These are phyloP conservation scores for Saturnispora kantuleensis DNA, from an alignment of 805 yeast genomes.

Conservation along the genomic window DNA sequence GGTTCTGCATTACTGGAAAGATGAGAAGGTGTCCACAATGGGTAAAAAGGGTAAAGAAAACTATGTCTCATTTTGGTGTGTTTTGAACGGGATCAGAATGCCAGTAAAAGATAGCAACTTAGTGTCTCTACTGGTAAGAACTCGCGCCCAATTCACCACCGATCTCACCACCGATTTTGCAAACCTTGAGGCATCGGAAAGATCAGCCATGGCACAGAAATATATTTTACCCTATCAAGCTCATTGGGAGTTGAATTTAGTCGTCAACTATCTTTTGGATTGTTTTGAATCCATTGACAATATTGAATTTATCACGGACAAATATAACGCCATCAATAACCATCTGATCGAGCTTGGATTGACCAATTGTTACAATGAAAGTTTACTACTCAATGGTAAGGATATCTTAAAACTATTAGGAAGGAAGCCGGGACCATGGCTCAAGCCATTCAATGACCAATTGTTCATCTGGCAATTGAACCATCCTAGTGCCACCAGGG, in stretches of 20 bases:
- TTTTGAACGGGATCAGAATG: constrained; percentile 62
- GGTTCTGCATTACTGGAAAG: constrained; percentile 42
- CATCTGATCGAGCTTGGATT: constrained; percentile 29
- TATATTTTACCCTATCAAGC: constrained; percentile 43
- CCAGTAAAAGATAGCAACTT: constrained; percentile 47
- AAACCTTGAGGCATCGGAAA: constrained; percentile 23
- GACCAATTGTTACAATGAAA: constrained; percentile 36
- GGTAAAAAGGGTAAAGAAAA: constrained; percentile 18
- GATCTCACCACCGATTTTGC: constrained; percentile 15
- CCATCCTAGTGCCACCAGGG: constrained; percentile 45
- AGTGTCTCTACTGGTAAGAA: constrained; percentile 36
- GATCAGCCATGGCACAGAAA: constrained; percentile 54
- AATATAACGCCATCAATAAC: constrained; percentile 28
- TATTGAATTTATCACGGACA: constrained; percentile 17
- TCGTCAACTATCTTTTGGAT: constrained; percentile 15
- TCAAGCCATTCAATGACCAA: constrained; percentile 44
- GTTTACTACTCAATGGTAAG: constrained; percentile 72
- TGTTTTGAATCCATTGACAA: constrained; percentile 9
- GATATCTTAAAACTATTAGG: constrained; percentile 41
- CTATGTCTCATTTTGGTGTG: constrained; percentile 39
- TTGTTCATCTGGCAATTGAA: constrained; percentile 72
- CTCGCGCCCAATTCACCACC: constrained; percentile 19
- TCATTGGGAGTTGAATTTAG: constrained; percentile 36
- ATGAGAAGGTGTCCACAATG: constrained; percentile 21
- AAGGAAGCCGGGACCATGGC: constrained; percentile 82